These are phyloP conservation scores for Coleophoma eucalyptorum DNA, from an alignment of 2,329 filamentous ascomycete species.

Conservation along the genomic window DNA sequence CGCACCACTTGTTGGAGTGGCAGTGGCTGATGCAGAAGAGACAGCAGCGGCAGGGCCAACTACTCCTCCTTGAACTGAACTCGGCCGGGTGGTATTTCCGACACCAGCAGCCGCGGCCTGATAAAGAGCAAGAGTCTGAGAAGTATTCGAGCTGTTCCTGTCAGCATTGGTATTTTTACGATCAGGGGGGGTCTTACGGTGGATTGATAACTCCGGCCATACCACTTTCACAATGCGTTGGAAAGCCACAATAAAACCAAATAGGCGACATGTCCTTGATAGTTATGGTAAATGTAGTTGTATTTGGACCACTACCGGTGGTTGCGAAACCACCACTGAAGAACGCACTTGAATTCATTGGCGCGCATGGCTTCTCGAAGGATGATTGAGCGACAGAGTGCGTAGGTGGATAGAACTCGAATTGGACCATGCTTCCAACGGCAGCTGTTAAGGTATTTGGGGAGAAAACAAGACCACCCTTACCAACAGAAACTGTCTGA, in stretches of 20 bases:
- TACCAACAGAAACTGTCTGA: constrained; percentile 28
- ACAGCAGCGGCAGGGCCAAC: constrained; percentile 5
- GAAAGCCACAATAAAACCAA: constrained; percentile 38
- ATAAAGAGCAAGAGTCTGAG: constrained; percentile 11
- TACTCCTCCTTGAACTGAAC: constrained; percentile 14
- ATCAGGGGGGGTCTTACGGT: constrained; percentile 19
- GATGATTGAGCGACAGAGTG: constrained; percentile 41
- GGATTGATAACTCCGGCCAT: constrained; percentile 42
- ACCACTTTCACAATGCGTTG: constrained; percentile 34
- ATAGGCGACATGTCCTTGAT: constrained; percentile 35
- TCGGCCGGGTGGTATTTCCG: constrained; percentile 4
- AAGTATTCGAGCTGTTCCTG: constrained; percentile 7
- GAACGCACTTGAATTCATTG: constrained; percentile 21
- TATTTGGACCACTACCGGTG: constrained; percentile 10
- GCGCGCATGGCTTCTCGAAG: constrained; percentile 29
- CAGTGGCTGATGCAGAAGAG: constrained; percentile 1
- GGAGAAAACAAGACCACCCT: constrained; percentile 38
- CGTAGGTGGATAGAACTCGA: constrained; percentile 48
- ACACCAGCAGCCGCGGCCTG: constrained; percentile 9
- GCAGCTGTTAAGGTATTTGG: constrained; percentile 45
- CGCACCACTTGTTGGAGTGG: neutral
- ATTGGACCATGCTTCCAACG: constrained; percentile 48
- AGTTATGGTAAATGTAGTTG: constrained; percentile 35
- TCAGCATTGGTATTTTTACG: neutral
- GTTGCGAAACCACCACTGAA: constrained; percentile 17